Base-by-base conservation (phyloP, 1,284 basidiomycete species). In the Quambalaria eucalypti region DNA sequence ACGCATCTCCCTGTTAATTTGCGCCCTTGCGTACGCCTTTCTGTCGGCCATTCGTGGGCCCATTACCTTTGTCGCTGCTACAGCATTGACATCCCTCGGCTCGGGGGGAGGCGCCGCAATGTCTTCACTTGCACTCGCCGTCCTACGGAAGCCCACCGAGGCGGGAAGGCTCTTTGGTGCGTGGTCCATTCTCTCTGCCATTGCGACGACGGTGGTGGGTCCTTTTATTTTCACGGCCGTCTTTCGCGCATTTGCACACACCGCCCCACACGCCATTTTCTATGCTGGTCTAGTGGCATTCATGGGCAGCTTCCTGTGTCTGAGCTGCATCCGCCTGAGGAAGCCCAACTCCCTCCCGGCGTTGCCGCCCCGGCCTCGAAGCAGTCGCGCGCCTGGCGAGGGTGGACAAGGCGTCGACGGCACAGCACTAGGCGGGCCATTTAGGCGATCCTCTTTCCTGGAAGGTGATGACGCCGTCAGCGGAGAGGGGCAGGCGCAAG, bases 161-260 rank as follows among this genome's bases (percentile, higher is more conserved):
- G 68, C 73, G 2, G 73, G 72, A 5, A 69, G 70, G 48, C 58
- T 75, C 28, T 74, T 75, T 38, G 72, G 66, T 14, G 73, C 73
- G 16, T 72, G 69, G 69, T 63, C 59, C 46, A 68, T 75, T 49
- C 54, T 66, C 6, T 62, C 61, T 25, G 73, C 72, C 28, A 55
- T 73, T 31, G 61, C 61, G 0, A 57, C 62, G 19, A 66, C 65
- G 21, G 61, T 75, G 2, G 42, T 74, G 0, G 72, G 73, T 1
- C 73, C 73, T 0, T 50, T 69, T 28, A 39, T 74, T 36, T 75
- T 74, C 33, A 64, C 68, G 4, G 40, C 60, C 19, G 48, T 68
- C 2, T 75, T 69, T 38, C 55, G 60, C 30, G 23, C 48, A 1
- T 71, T 65, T 1, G 65, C 61, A 5, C 56, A 60, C 30, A 57